Conservation (phyloP, 2,329 filamentous ascomycete genomes). For the Fusarium sp. region DNA sequence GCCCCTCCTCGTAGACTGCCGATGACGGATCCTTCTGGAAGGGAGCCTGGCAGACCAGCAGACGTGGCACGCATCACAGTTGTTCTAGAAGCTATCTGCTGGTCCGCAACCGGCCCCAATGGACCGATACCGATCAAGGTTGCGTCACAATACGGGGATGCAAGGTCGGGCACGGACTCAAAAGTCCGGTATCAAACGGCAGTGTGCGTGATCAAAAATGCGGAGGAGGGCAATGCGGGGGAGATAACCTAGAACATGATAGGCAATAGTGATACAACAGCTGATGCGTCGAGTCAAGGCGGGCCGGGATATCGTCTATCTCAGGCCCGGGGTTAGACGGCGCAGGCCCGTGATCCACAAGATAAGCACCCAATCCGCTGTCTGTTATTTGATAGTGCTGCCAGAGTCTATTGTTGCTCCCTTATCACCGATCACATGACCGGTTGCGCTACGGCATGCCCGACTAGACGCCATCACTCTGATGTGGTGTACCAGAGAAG, state of each 20-base stretch:
- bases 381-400: conserved; percentile 7
- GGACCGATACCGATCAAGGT: conserved; percentile 30
- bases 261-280: conserved; percentile 33
- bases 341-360: conserved; percentile 20
- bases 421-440: conserved; percentile 40
- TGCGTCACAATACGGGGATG: conserved; percentile 28
- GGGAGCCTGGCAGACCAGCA: neutral
- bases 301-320: conserved; percentile 11
- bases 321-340: conserved; percentile 29
- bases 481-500: neutral
- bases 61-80: neutral
- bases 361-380: conserved; percentile 15
- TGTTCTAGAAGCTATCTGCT: neutral
- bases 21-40: neutral
- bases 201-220: conserved; percentile 12
- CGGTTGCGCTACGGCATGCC: conserved; percentile 13
- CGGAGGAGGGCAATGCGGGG: conserved; percentile 29
- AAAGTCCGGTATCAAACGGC: conserved; percentile 22
- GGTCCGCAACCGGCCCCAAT: conserved; percentile 22
- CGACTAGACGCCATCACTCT: conserved; percentile 19
- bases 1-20: too few species aligned
- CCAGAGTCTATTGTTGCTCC: neutral
- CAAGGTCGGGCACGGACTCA: conserved; percentile 26
- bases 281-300: conserved; percentile 22
- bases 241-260: conserved; percentile 33